Evolutionary conservation across 768 basidiomycete genomes (phyloP), one percentile per base, ranked within the genome.

Genomic region (Udeniomyces megalosporus): DNA sequence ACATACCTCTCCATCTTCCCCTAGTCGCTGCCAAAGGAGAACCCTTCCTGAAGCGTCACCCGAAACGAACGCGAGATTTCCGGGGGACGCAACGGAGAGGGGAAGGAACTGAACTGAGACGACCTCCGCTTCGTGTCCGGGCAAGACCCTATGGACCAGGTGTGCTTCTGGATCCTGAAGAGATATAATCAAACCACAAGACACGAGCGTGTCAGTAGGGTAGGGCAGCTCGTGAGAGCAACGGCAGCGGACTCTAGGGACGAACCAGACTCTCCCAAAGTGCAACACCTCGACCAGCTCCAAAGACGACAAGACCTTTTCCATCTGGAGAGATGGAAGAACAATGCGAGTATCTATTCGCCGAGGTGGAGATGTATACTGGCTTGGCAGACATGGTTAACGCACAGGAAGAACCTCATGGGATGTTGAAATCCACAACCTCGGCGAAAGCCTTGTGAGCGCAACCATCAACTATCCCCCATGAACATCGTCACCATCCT

Each of bases 31-130:
- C 90, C 91, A 93, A 35, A 81, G 71, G 42, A 78, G 76, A 12
- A 90, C 68, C 10, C 72, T 71, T 2, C 93, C 93, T 63, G 77
- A 78, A 61, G 87, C 82, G 72, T 95, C 91, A 52, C 84, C 86
- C 54, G 82, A 84, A 42, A 83, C 74, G 62, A 96, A 75, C 4
- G 72, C 52, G 10, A 77, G 54, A 31, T 56, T 55, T 24, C 61
- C 58, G n/a, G n/a, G n/a, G n/a, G n/a, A n/a, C n/a, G n/a, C n/a
- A n/a, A n/a, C n/a, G n/a, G n/a, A n/a, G 8, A 51, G 45, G 4
- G 75, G 70, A 7, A 83, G 67, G 69, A 89, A 91, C 49, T 81
- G 81, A 49, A 91, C 78, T 50, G 82, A 84, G 24, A 90, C 90
- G 24, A 97, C 80, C 20, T 80, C 69, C 11, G 81, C 82, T 50